These are phyloP conservation scores for Actinomortierella ambigua DNA, from an alignment of 371 early-diverging fungal genomes.

Conservation along the genomic window DNA sequence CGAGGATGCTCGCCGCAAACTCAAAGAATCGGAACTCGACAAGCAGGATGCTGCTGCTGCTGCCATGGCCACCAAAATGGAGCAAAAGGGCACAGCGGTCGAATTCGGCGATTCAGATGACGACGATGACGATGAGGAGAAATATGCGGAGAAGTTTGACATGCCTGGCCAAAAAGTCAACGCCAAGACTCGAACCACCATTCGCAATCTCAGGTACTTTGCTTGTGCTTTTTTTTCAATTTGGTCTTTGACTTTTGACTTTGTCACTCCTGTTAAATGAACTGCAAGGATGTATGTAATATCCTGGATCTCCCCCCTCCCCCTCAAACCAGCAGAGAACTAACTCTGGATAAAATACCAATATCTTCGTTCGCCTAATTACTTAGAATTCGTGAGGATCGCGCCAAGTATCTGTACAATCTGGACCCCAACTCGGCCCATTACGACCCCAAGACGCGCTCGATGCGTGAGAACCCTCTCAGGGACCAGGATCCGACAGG, in stretches of 20 bases:
- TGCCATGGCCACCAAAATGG: constrained; percentile 46
- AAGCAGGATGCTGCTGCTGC: constrained; percentile 61
- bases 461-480: constrained; percentile 96
- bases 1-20: constrained; percentile 86
- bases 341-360: neutral
- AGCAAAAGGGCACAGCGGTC: constrained; percentile 23
- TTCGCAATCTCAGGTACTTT: constrained; percentile 87
- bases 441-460: constrained; percentile 98
- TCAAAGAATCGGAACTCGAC: constrained; percentile 81
- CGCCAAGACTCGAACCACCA: constrained; percentile 91
- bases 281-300: too few relatives aligned
- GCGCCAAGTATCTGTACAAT: constrained; percentile 96
- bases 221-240: neutral
- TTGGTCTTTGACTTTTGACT: too few relatives aligned
- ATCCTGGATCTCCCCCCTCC: too few relatives aligned
- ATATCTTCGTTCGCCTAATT: neutral
- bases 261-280: too few relatives aligned
- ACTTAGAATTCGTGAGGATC: constrained; percentile 95
- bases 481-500: constrained; percentile 67
- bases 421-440: constrained; percentile 93
- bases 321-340: too few relatives aligned
- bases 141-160: constrained; percentile 88
- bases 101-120: constrained; percentile 59
- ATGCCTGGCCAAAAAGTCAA: constrained; percentile 92
- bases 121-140: constrained; percentile 86